A percentile compares a stretch with the other conserved stretches of the same genome.
phyloP scores from a whole-genome alignment of 768 basidiomycete genomes.

The Gelatoporia subvermispora region DNA sequence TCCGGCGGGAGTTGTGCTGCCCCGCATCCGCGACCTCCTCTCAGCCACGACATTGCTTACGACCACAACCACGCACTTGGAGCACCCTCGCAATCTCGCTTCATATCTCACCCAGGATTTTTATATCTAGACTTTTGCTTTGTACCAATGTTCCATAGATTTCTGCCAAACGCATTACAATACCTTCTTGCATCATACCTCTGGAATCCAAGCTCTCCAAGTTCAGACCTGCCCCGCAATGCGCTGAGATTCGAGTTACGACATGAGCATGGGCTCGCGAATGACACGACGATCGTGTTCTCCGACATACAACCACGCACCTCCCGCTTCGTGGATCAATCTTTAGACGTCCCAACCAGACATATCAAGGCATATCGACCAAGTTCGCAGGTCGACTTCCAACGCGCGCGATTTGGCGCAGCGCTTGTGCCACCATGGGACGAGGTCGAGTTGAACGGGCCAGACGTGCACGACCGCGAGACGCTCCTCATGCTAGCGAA shows the following conservation, averaged over 20 bases:
- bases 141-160: not conserved
- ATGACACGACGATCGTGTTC: constrained; percentile 54
- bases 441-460: constrained; percentile 55
- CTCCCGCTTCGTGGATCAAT: constrained; percentile 19
- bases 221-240: constrained; percentile 13
- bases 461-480: constrained; percentile 67
- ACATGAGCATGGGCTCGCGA: constrained; percentile 55
- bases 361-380: constrained; percentile 41
- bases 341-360: constrained; percentile 39
- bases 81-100: not conserved
- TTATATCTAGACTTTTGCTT: too few species aligned
- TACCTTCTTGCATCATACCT: constrained; percentile 19
- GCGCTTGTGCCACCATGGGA: constrained; percentile 53
- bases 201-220: not conserved
- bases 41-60: not conserved
- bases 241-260: constrained; percentile 56
- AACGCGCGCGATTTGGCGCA: constrained; percentile 29
- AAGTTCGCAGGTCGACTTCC: constrained; percentile 33
- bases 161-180: constrained; percentile 19
- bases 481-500: constrained; percentile 76
- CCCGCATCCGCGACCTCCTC: not conserved
- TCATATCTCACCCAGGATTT: not conserved
- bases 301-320: constrained; percentile 40
- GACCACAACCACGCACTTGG: not conserved
- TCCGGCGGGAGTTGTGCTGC: too few species aligned